Evolutionary conservation across 768 basidiomycete genomes (phyloP).

Genomic region (Leccinum variicolor): DNA sequence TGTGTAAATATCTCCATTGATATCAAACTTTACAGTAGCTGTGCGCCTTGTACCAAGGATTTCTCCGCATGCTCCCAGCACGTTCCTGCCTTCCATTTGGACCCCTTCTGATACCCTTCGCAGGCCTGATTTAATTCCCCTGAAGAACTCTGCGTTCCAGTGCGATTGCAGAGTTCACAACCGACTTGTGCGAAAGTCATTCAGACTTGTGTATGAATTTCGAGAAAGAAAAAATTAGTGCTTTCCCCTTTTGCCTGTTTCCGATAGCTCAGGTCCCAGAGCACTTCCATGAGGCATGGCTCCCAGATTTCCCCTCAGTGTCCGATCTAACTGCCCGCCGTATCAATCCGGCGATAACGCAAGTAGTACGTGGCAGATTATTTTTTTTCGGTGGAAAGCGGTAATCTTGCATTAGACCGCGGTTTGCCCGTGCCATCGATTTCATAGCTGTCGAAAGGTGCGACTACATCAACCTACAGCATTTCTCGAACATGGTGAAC

Average conservation of each 20-base stretch:
- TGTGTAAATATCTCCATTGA: slow-evolving; percentile 15
- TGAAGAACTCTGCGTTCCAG: neutral
- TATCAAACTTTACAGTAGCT: slow-evolving; percentile 17
- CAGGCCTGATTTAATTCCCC: slow-evolving; percentile 5
- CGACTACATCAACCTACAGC: neutral
- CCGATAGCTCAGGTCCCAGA: slow-evolving; percentile 4
- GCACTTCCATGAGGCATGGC: slow-evolving; percentile 5
- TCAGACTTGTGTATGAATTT: slow-evolving; percentile 9
- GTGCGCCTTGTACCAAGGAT: slow-evolving; percentile 2
- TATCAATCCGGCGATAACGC: neutral
- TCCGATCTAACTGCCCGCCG: neutral
- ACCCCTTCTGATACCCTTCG: slow-evolving; percentile 6
- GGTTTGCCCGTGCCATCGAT: neutral
- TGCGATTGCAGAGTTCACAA: slow-evolving; percentile 4
- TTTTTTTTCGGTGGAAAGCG: neutral
- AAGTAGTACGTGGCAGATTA: neutral
- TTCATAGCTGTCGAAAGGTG: neutral
- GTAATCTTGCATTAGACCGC: neutral
- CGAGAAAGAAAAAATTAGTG: neutral
- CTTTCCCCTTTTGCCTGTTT: neutral
- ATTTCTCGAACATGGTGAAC: neutral
- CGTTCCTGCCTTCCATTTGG: slow-evolving; percentile 9
- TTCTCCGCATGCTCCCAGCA: neutral
- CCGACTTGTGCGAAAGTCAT: slow-evolving; percentile 8
- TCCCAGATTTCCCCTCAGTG: neutral